Base-by-base conservation (phyloP, 1,139 yeast species). In the Meyerozyma athensensis region DNA sequence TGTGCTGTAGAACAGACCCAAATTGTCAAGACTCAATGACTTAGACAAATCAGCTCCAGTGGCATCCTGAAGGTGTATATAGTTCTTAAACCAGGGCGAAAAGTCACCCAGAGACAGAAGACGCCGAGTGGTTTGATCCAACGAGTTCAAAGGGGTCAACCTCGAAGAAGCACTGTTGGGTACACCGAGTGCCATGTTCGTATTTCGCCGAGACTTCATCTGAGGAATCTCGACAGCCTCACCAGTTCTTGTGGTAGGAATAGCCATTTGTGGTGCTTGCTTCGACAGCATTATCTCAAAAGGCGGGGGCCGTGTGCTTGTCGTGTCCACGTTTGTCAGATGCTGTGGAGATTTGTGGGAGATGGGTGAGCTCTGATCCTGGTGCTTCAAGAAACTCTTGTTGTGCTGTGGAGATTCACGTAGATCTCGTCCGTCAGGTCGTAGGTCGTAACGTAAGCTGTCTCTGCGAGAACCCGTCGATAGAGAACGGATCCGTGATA, bases 221-320 rank as follows among this genome's bases (percentile, higher is more conserved):
- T 28, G 14, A 1, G 86, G 82, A 17, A 85, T 84, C 52, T 85
- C 94, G 5, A 85, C 76, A 0, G 92, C 75, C 48, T 81, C 94
- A 2, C 95, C 95, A 23, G 78, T 74, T 42, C 89, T 61, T 0
- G 94, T 83, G 0, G 95, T 85, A 0, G 95, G 92, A 30, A 86
- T 86, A 0, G 95, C 86, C 81, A 86, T 78, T 49, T 72, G 74
- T 1, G 90, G 92, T 0, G 90, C 82, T 2, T 82, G 85, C 7
- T 79, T 74, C 2, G 83, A 14, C 32, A 28, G 32, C 12, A 13
- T 9, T 4, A 31, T 17, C 16, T 19, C 24, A 12, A 13, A 31
- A 12, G 10, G 20, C 10, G 19, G 32, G 7, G 32, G 20, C 4
- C 34, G 23, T 19, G 22, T 31, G 17, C 12, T 9, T 3, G 20